Conservation (phyloP, 371 early-diverging fungal species). For the Mortierella sp. region DNA sequence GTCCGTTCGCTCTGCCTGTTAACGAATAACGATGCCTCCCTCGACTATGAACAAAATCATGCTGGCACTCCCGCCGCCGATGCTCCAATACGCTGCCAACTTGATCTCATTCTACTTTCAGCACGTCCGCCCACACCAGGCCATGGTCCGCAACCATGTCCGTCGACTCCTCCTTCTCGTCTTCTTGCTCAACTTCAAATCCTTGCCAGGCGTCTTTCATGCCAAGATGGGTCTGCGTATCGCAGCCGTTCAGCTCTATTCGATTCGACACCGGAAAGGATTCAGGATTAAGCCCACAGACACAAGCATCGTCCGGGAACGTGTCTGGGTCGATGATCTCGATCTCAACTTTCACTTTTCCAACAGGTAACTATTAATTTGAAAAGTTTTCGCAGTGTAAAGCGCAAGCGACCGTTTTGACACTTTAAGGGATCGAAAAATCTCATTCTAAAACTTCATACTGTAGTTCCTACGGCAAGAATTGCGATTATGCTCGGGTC, state of each 20-base stretch:
- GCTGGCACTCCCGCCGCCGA: conserved; percentile 32
- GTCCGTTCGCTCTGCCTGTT: no score
- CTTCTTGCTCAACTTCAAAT: conserved; percentile 52
- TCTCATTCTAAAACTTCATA: no score
- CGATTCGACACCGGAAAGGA: conserved; percentile 29
- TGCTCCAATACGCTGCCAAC: conserved; percentile 46
- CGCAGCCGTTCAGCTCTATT: conserved; percentile 42
- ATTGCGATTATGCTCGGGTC: conserved; percentile 53
- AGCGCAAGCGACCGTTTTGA: neutral
- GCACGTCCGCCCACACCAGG: conserved; percentile 45
- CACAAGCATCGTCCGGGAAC: conserved; percentile 46
- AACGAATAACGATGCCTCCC: conserved; percentile 46
- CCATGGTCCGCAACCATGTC: conserved; percentile 35
- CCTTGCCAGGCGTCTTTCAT: conserved; percentile 54
- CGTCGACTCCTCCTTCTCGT: conserved; percentile 43
- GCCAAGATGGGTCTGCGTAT: conserved; percentile 52
- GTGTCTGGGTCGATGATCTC: conserved; percentile 53
- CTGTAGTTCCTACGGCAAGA: conserved; percentile 50
- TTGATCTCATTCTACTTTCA: conserved; percentile 55
- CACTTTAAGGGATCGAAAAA: no score
- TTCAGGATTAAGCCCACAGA: conserved; percentile 54
- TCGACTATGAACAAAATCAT: conserved; percentile 51
- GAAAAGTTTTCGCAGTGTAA: neutral
- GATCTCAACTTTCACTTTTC: conserved; percentile 56
- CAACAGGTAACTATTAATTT: conserved; percentile 28